Evolutionary conservation across 768 basidiomycete species (phyloP), one percentile per base, ranked within the genome.

Genomic region (Peribolospora kevripleyi): DNA sequence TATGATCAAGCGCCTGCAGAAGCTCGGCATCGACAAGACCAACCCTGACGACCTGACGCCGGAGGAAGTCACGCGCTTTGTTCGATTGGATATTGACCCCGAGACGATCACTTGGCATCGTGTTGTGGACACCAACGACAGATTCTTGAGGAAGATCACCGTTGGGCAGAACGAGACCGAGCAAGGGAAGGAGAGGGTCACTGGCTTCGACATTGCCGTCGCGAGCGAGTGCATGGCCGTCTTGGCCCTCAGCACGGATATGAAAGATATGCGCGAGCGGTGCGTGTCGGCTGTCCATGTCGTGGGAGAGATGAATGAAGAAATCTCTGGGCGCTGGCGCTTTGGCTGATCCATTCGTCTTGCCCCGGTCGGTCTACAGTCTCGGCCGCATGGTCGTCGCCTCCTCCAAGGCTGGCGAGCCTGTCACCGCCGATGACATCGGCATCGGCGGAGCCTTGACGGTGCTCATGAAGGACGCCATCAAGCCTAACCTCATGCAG

Each of bases 401-500:
- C 5, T 84, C 87, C 3, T 83, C 82, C 71, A 90, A 84, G 67
- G 75, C 73, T 25, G 93, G 91, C 25, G 82, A 87, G 3, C 78
- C 90, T 38, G 74, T 98, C 68, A 98, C 91, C 43, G 87, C 87
- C 37, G 91, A 97, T 65, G 91, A 98, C 66, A 76, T 98, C 53
- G 91, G 91, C 60, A 84, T 83, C 61, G 82, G 86, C 59, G 90
- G 88, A 56, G 88, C 91, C 52, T 77, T 98, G 53, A 84, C 91
- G 10, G 90, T 97, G 52, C 75, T 98, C 59, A 82, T 98, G 80
- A 95, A 95, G 72, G 91, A 98, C 63, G 85, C 93, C 11, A 87
- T 98, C 72, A 98, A 97, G 71, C 91, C 91, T 36, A 98, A 95
- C 66, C 69, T 98, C 59, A 98, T 98, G 91, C 91, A 98, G 69